Percentiles rank a stretch among this genome's conserved stretches.
phyloP scores from a whole-genome alignment of 2,329 filamentous ascomycete species.

The Xylariaceae sp. region DNA sequence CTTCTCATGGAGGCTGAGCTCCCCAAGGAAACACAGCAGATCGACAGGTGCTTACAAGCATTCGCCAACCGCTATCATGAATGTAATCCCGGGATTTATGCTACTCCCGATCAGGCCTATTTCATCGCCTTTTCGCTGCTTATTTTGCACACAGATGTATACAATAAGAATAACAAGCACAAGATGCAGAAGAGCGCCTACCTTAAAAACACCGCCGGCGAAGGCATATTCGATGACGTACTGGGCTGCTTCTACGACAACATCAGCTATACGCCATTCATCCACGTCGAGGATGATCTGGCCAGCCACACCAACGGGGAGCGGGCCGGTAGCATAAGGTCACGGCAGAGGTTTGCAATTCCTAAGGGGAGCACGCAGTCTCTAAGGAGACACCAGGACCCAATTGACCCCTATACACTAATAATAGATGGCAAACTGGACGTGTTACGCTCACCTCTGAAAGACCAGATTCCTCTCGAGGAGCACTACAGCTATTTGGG shows the following conservation, averaged over 20 bases:
- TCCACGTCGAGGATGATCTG: conserved; percentile 85
- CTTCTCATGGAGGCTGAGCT: conserved; percentile 94
- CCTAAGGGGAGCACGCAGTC: conserved; percentile 62
- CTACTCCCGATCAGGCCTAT: conserved; percentile 89
- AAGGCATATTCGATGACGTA: conserved; percentile 90
- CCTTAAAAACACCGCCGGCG: conserved; percentile 86
- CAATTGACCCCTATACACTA: conserved; percentile 90
- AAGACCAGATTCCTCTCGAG: conserved; percentile 87
- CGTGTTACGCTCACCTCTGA: conserved; percentile 74
- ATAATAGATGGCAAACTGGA: conserved; percentile 90
- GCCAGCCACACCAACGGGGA: conserved; percentile 69
- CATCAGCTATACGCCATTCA: conserved; percentile 96
- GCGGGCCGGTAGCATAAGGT: conserved; percentile 66
- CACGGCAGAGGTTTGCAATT: conserved; percentile 67
- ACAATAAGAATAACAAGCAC: conserved; percentile 99
- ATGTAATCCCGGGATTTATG: conserved; percentile 95
- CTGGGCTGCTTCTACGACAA: conserved; percentile 98
- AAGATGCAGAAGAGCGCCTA: conserved; percentile 98
- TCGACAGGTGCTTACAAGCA: conserved; percentile 87
- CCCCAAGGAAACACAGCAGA: conserved; percentile 96
- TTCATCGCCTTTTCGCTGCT: conserved; percentile 96
- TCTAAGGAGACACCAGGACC: conserved; percentile 68
- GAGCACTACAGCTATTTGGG: conserved; percentile 89
- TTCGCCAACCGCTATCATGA: conserved; percentile 97
- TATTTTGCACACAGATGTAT: conserved; percentile 96